Evolutionary conservation across 495 filamentous ascomycete species (phyloP).

Genomic region (Tuber indicum): DNA sequence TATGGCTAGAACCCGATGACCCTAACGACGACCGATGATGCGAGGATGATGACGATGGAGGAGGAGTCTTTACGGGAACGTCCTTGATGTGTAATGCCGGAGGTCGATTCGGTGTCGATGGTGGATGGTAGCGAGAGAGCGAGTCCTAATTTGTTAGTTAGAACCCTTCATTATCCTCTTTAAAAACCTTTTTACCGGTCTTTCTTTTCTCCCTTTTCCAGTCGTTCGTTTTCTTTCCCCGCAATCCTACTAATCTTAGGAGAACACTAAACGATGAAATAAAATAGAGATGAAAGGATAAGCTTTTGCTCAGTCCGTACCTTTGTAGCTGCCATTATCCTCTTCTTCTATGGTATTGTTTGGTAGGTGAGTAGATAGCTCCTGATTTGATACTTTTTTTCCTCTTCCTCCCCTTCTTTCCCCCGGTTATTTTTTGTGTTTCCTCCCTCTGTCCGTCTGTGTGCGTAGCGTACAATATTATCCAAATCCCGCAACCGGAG

Average conservation of each 20-base stretch:
- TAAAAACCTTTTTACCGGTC: background rate
- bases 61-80: constrained; percentile 32
- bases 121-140: constrained; percentile 28
- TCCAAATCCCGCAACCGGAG: background rate
- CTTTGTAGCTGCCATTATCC: background rate
- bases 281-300: constrained; percentile 4
- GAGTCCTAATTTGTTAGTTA: constrained; percentile 32
- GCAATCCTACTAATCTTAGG: background rate
- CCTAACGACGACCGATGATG: constrained; percentile 53
- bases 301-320: background rate
- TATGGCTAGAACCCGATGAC: constrained; percentile 70
- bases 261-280: constrained; percentile 7
- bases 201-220: background rate
- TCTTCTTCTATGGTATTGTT: constrained; percentile 5
- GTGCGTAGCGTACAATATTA: constrained; percentile 3
- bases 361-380: constrained; percentile 16
- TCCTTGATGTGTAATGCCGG: constrained; percentile 29
- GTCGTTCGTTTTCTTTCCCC: background rate
- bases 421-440: constrained; percentile 7
- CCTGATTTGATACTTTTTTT: constrained; percentile 12
- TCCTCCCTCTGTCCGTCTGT: constrained; percentile 1
- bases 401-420: constrained; percentile 10
- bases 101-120: constrained; percentile 4
- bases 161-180: background rate
- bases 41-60: constrained; percentile 25